Evolutionary conservation across 768 basidiomycete species (phyloP).

Genomic region (Boletus coccyginus): DNA sequence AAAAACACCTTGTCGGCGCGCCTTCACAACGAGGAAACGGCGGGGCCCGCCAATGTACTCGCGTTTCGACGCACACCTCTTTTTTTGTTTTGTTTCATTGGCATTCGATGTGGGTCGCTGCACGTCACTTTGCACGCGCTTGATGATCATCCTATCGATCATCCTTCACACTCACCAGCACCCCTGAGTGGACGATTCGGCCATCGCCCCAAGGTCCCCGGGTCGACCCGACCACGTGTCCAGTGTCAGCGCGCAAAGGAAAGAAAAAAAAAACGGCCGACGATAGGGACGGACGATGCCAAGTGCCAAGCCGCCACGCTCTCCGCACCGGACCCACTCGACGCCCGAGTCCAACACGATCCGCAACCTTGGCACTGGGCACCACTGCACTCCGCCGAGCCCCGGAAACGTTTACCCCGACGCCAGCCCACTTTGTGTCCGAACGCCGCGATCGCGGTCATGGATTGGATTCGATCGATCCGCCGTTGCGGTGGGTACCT

Average conservation of each 20-base stretch:
- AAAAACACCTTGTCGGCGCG: background rate
- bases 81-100: background rate
- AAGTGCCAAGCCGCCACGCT: background rate
- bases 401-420: too few relatives aligned
- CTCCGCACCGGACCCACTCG: background rate
- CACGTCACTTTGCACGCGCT: background rate
- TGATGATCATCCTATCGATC: background rate
- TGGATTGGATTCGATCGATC: background rate
- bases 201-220: background rate
- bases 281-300: too few relatives aligned
- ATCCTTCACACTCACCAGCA: background rate
- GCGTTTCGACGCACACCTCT: background rate
- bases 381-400: too few relatives aligned
- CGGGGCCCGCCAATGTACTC: too few relatives aligned
- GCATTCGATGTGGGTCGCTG: background rate
- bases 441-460: background rate
- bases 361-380: background rate
- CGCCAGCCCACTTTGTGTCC: background rate
- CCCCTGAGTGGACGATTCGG: background rate
- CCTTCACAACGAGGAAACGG: background rate
- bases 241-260: too few relatives aligned
- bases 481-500: too few relatives aligned
- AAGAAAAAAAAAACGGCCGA: too few relatives aligned
- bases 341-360: background rate
- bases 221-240: background rate